Evolutionary conservation across 345 rosid genomes (phyloP).

Genomic region (Eucalyptus tenuipes): DNA sequence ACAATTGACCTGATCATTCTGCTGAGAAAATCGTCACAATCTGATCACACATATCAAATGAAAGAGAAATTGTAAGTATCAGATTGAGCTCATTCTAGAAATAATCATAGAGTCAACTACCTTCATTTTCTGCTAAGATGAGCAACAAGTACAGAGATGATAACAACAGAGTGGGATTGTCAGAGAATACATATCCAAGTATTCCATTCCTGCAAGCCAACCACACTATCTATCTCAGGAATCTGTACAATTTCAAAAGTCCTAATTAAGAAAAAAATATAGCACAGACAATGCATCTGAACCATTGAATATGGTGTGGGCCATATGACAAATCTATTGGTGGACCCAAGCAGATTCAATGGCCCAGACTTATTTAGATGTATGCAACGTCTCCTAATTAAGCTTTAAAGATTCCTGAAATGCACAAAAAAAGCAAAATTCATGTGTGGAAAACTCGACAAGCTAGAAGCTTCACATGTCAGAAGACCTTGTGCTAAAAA

Average conservation of each 20-base stretch:
- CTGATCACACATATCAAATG: slow-evolving; percentile 5
- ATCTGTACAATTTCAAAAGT: not conserved
- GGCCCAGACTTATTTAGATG: not conserved
- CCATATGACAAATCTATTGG: not conserved
- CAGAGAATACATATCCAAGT: slow-evolving; percentile 25
- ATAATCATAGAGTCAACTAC: slow-evolving; percentile 8
- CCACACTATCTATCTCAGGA: not conserved
- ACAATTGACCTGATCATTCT: slow-evolving; percentile 7
- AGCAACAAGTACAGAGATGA: slow-evolving; percentile 40
- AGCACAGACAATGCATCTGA: not conserved
- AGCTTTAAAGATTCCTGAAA: not conserved
- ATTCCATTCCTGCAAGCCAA: slow-evolving; percentile 30
- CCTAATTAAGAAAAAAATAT: not conserved
- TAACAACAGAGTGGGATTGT: slow-evolving; percentile 24
- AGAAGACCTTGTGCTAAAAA: not conserved
- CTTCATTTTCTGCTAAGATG: slow-evolving; percentile 36
- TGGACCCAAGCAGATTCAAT: not conserved
- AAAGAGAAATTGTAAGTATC: not conserved
- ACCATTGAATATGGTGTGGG: not conserved
- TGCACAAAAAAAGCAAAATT: not conserved
- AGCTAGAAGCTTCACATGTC: not conserved
- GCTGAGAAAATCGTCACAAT: slow-evolving; percentile 14
- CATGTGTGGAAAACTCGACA: not conserved
- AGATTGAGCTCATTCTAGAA: not conserved
- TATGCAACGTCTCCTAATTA: not conserved